Conservation (phyloP, 805 yeast genomes). For the Saccharomycopsis guyanensis region DNA sequence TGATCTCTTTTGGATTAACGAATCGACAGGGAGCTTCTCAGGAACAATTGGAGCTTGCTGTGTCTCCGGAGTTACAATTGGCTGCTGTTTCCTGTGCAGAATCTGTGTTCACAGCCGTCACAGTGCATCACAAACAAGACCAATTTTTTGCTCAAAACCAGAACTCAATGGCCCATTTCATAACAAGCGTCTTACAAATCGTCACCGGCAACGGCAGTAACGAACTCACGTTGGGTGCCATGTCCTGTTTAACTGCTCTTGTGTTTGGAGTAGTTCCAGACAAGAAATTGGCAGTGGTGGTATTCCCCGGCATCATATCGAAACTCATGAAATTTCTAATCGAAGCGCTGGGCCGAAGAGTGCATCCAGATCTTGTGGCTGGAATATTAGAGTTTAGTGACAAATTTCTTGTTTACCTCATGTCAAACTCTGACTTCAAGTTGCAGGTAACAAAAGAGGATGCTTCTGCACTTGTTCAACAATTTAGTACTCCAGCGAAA, state of each 20-base stretch:
- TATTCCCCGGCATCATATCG: conserved; percentile 17
- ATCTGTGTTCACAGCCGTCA: conserved; percentile 2
- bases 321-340: conserved; percentile 15
- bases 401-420: neutral
- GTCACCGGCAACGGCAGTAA: neutral
- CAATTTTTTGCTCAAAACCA: conserved; percentile 9
- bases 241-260: conserved; percentile 4
- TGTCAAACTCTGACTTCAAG: conserved; percentile 4
- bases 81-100: conserved; percentile 1
- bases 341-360: conserved; percentile 2
- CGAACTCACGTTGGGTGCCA: neutral
- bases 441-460: neutral
- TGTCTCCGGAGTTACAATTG: conserved; percentile 5
- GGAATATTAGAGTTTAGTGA: conserved; percentile 4
- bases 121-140: neutral
- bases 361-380: neutral
- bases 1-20: conserved; percentile 7
- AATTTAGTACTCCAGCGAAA: too few species aligned
- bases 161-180: conserved; percentile 14
- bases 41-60: neutral
- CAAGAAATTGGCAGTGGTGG: conserved; percentile 3
- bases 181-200: neutral
- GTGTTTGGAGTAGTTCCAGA: conserved; percentile 8
- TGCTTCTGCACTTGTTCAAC: too few species aligned
- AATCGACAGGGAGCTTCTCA: neutral